These are phyloP conservation scores for Vinca minor DNA, from an alignment of 257 asterid species.

Conservation along the genomic window DNA sequence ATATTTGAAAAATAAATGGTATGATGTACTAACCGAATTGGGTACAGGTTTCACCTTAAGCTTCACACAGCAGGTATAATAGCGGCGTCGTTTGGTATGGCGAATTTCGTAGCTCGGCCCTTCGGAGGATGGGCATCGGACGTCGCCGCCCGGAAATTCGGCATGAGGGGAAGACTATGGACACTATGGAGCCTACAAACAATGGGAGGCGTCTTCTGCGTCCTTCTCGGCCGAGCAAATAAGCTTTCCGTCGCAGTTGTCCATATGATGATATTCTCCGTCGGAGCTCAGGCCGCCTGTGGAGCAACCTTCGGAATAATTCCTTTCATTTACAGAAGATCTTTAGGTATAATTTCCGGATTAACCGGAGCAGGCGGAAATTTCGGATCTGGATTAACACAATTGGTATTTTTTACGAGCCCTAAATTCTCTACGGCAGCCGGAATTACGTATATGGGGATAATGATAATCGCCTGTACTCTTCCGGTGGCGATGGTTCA, in stretches of 20 bases:
- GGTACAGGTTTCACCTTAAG: constrained; percentile 42
- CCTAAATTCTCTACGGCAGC: constrained; percentile 23
- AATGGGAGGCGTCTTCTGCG: constrained; percentile 48
- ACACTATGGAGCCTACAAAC: constrained; percentile 47
- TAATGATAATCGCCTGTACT: constrained; percentile 45
- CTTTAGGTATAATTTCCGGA: constrained; percentile 40
- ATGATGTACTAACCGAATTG: too few species aligned
- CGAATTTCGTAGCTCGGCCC: constrained; percentile 45
- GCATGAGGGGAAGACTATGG: constrained; percentile 73
- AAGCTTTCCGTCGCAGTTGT: constrained; percentile 32
- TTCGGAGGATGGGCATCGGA: constrained; percentile 55
- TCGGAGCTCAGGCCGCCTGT: constrained; percentile 43
- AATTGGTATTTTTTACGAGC: constrained; percentile 28
- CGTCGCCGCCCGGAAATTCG: constrained; percentile 31
- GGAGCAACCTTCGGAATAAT: constrained; percentile 43
- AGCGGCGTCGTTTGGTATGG: constrained; percentile 59
- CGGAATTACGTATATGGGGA: constrained; percentile 39
- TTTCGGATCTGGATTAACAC: constrained; percentile 39
- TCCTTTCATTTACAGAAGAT: constrained; percentile 38
- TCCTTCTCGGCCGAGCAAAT: constrained; percentile 36
- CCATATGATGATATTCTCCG: constrained; percentile 55
- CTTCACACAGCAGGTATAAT: constrained; percentile 47
- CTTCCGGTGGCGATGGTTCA: constrained; percentile 32
- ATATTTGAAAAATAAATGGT: too few species aligned
- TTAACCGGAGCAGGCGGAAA: constrained; percentile 42